phyloP scores from a whole-genome alignment of 1,284 basidiomycete genomes.

The Earliella scabrosa region DNA sequence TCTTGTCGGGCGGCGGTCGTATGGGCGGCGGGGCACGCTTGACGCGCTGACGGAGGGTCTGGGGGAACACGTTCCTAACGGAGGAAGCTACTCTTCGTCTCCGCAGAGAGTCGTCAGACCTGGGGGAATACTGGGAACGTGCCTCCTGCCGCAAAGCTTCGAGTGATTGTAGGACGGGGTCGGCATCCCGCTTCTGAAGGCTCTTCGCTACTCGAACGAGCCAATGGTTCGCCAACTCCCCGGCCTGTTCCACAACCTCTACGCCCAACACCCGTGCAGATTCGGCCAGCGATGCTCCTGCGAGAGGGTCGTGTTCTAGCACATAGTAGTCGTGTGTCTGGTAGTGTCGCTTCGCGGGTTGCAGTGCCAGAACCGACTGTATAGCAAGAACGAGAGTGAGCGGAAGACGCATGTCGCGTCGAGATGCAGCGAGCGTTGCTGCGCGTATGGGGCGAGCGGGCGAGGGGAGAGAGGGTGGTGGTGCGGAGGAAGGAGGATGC shows the following conservation, averaged over 20 bases:
- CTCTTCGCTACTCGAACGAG: slow-evolving; percentile 71
- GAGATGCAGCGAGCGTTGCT: slow-evolving; percentile 13
- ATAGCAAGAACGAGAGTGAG: slow-evolving; percentile 35
- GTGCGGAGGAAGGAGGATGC: slow-evolving; percentile 6
- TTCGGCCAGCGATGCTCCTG: slow-evolving; percentile 57
- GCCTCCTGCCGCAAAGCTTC: slow-evolving; percentile 48
- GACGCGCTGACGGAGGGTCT: slow-evolving; percentile 63
- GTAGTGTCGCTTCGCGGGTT: slow-evolving; percentile 61
- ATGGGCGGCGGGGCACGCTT: slow-evolving; percentile 74
- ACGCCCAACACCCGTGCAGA: slow-evolving; percentile 71
- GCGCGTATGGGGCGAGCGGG: slow-evolving; percentile 2
- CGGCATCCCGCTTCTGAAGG: slow-evolving; percentile 35
- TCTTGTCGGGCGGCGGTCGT: slow-evolving; percentile 32
- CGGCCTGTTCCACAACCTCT: slow-evolving; percentile 87
- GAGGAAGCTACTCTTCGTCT: slow-evolving; percentile 53
- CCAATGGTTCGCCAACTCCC: slow-evolving; percentile 86
- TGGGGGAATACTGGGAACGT: slow-evolving; percentile 31
- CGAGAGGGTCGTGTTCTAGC: slow-evolving; percentile 69
- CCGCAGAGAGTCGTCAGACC: slow-evolving; percentile 44
- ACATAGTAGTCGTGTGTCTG: slow-evolving; percentile 91
- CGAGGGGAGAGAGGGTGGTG: neutral
- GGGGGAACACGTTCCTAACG: slow-evolving; percentile 60
- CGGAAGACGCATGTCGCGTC: slow-evolving; percentile 36
- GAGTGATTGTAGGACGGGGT: slow-evolving; percentile 59
- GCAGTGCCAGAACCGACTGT: slow-evolving; percentile 33